Evolutionary conservation across 192 early-diverging fungal species (phyloP), one percentile per base, ranked within the genome.

Genomic region (Backusella parvicylindrica): DNA sequence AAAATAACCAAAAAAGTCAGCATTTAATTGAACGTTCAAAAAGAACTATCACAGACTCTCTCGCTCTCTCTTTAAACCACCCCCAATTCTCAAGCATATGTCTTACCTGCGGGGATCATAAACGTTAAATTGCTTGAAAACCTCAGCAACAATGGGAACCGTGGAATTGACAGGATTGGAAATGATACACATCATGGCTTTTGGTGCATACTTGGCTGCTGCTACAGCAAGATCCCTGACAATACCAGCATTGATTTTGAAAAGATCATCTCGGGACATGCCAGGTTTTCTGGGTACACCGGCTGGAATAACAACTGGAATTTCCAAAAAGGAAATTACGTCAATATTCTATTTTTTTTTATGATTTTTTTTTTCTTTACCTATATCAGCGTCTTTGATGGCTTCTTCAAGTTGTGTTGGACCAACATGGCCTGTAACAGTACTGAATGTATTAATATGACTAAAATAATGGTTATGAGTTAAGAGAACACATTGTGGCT

Each of bases 81-180:
- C 2, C 18, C 31, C 63, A 64, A 26, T 16, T 28, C 21, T 50
- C 21, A 77, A 75, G 85, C 40, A 2, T 13, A 41, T 41, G 13
- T 41, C 40, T 41, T 41, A 41, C 82, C 78, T 87, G 82, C 86
- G 87, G 71, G 95, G 91, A 84, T 98, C 92, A 84, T 93, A 98
- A 72, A 94, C 94, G 78, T 90, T 89, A 74, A 86, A 84, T 84
- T 94, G 88, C 90, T 98, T 98, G 82, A 97, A 90, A 43, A 96
- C 92, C 85, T 98, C 96, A 72, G 93, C 93, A 71, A 96, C 91
- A 77, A 98, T 97, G 64, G 97, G 96, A 53, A 98, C 97, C 28
- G 96, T 98, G 43, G 96, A 97, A 90, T 98, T 98, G 78, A 98
- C 97, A 50, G 97, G 97, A 92, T 98, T 98, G 76, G 97, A 91